Base-by-base conservation (phyloP, 192 early-diverging fungal species). In the Geranomyces michiganensis region DNA sequence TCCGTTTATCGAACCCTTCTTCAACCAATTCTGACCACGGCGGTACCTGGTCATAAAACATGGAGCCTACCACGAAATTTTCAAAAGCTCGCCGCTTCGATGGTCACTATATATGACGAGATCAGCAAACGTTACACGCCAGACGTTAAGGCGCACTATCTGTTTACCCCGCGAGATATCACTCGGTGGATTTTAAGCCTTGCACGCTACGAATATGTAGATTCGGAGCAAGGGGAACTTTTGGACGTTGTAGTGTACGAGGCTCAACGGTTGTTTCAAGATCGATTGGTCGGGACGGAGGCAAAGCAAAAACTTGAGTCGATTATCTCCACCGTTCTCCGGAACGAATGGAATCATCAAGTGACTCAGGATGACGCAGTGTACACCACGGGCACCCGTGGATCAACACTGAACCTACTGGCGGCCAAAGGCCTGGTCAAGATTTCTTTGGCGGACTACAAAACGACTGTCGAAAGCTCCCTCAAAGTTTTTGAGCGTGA, bases 141-240 rank as follows among this genome's bases (percentile, higher is more conserved):
- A 3, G 84, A 86, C 69, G 51, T 77, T 24, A 65, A 71, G 24
- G 67, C 83, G 27, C 86, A 87, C 72, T 87, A 87, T 67, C 56
- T 79, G 14, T 87, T 87, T 56, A 84, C 77, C 7, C 84, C 84
- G 14, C 55, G 86, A 30, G 86, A 87, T 59, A 44, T 87, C 15
- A 81, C 84, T 12, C 55, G 75, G 14, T 81, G 79, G 77, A 49
- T 87, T 14, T 29, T 83, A 12, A 76, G 73, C 22, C 44, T 87
- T 3, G 65, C 61, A 7, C 51, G 76, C 12, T 87, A 86, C 58
- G 65, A 80, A 33, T 72, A 70, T 61, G 45, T 24, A 3, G 64
- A 67, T 24, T 64, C 78, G 27, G 81, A 87, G 65, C 72, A 74
- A 26, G 56, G 44, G 15, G 73, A 81, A 45, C 62, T 87, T 32